These are phyloP conservation scores for Leptographium galeiforme DNA, from an alignment of 2,329 filamentous ascomycete genomes.

Conservation along the genomic window DNA sequence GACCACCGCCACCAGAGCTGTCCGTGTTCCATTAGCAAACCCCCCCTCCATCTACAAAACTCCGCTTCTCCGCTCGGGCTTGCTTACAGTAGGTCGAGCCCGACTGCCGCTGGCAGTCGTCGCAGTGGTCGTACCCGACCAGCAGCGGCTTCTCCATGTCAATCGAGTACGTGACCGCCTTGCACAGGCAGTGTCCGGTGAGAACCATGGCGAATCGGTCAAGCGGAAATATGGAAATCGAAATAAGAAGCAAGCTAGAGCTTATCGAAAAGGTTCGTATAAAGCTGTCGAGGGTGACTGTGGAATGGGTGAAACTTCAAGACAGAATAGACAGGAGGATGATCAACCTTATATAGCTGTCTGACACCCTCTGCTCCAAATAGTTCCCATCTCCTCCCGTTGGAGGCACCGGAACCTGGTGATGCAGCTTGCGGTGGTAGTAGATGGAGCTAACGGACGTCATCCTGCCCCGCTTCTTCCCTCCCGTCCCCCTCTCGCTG, in stretches of 20 bases:
- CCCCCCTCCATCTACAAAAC: not conserved
- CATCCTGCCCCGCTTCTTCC: not conserved
- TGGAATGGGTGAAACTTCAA: not conserved
- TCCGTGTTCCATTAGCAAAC: not conserved
- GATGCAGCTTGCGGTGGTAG: not conserved
- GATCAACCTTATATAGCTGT: too few species aligned
- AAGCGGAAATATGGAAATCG: not conserved
- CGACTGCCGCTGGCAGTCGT: slow-evolving; percentile 58
- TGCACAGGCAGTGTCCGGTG: slow-evolving; percentile 58
- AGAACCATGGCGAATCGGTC: slow-evolving; percentile 41
- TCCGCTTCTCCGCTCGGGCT: too few species aligned
- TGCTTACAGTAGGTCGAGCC: slow-evolving; percentile 54
- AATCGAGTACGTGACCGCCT: slow-evolving; percentile 54
- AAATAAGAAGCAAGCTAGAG: too few species aligned
- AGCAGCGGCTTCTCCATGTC: slow-evolving; percentile 36
- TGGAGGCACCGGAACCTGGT: not conserved
- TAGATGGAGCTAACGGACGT: not conserved
- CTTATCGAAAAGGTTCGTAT: too few species aligned
- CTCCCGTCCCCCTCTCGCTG: not conserved
- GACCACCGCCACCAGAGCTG: slow-evolving; percentile 53
- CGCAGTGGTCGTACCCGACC: slow-evolving; percentile 58
- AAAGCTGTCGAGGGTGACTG: not conserved
- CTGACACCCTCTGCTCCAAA: too few species aligned
- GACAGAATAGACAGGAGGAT: too few species aligned
- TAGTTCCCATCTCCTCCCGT: too few species aligned